A percentile compares a stretch with the other conserved stretches of the same genome.
These are phyloP conservation scores for Coemansia javaensis DNA, from an alignment of 192 early-diverging fungal genomes.

Conservation along the genomic window DNA sequence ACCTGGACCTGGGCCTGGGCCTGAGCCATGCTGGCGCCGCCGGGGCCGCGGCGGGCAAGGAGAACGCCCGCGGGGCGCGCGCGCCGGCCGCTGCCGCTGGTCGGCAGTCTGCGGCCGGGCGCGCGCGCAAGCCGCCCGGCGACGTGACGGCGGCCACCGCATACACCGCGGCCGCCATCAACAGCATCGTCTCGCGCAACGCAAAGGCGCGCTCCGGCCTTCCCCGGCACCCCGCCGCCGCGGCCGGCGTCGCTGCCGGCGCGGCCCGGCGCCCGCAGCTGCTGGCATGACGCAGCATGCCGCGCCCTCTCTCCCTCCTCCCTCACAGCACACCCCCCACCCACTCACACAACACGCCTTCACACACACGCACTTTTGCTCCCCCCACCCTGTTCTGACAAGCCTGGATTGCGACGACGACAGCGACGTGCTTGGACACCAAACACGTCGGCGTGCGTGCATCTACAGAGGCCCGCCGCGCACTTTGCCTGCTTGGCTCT, in stretches of 20 bases:
- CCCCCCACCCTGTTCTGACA: too few species aligned
- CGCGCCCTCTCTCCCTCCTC: not conserved
- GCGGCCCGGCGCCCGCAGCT: conserved; percentile 26
- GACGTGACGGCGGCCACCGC: conserved; percentile 38
- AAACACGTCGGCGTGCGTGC: too few species aligned
- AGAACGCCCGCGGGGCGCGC: not conserved
- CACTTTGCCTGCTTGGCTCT: too few species aligned
- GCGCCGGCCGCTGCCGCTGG: not conserved
- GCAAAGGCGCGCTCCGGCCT: conserved; percentile 29
- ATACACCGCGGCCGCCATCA: conserved; percentile 39
- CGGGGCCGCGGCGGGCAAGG: not conserved
- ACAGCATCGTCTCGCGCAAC: conserved; percentile 41
- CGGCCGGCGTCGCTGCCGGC: conserved; percentile 7
- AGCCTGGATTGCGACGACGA: too few species aligned
- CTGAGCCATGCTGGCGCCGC: too few species aligned
- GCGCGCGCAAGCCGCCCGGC: conserved; percentile 17
- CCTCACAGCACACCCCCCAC: not conserved
- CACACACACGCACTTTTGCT: too few species aligned
- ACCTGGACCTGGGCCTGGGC: not conserved
- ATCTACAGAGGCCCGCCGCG: too few species aligned
- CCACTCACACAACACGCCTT: too few species aligned
- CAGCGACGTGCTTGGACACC: too few species aligned
- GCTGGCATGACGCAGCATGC: conserved; percentile 7
- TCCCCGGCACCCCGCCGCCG: too few species aligned
- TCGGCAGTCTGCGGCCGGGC: not conserved